These are phyloP conservation scores for Prunus mongolica DNA, from an alignment of 306 rosid genomes.

Conservation along the genomic window DNA sequence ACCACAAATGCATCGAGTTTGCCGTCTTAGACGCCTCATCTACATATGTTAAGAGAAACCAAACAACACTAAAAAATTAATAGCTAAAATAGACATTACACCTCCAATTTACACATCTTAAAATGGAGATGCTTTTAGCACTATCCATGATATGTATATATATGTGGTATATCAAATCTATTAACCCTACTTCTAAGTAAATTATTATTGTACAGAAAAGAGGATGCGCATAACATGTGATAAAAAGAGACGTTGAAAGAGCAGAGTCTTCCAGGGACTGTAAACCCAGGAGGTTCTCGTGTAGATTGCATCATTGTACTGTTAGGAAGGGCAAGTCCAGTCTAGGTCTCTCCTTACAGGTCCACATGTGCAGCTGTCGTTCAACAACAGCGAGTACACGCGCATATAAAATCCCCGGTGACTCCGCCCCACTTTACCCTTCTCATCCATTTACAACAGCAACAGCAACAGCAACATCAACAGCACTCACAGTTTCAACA, in stretches of 20 bases:
- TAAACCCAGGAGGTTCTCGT: not conserved
- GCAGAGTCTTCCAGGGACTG: not conserved
- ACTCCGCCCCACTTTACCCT: not conserved
- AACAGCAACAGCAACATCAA: not conserved
- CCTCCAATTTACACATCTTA: too few relatives aligned
- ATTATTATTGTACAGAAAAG: too few relatives aligned
- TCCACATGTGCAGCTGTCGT: slow-evolving; percentile 1
- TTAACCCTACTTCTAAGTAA: too few relatives aligned
- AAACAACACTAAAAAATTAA: too few relatives aligned
- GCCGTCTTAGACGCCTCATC: not conserved
- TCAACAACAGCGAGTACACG: not conserved
- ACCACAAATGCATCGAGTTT: not conserved
- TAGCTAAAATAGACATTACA: too few relatives aligned
- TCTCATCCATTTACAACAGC: not conserved
- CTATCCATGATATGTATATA: too few relatives aligned
- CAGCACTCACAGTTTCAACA: not conserved
- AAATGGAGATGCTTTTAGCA: too few relatives aligned
- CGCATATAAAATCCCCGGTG: not conserved
- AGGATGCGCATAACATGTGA: too few relatives aligned
- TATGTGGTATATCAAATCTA: too few relatives aligned
- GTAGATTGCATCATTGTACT: not conserved
- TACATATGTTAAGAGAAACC: too few relatives aligned
- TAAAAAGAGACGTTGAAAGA: too few relatives aligned
- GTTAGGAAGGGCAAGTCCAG: not conserved
- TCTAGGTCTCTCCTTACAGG: not conserved